A percentile compares a stretch with the other conserved stretches of the same genome.
Conservation (phyloP, 129 eudicot species). For the Solidago caesia region DNA sequence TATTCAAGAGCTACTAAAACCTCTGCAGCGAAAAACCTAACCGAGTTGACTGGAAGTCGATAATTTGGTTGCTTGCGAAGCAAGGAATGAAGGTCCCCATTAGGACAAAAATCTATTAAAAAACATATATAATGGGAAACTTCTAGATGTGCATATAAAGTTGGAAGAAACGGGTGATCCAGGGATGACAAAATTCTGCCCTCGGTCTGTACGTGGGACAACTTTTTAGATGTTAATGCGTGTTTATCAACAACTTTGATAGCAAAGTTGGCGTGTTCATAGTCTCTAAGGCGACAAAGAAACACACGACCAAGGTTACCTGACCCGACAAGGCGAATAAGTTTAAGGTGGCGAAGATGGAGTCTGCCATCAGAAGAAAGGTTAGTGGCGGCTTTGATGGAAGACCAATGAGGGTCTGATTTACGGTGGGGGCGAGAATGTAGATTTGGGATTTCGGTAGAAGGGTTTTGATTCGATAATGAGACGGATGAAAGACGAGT, state of each 20-base stretch:
- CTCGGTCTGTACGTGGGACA: slow-evolving; percentile 68
- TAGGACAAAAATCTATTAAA: slow-evolving; percentile 73
- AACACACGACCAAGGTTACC: slow-evolving; percentile 93
- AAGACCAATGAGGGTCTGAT: slow-evolving; percentile 67
- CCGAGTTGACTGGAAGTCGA: slow-evolving; percentile 54
- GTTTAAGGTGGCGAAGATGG: slow-evolving; percentile 92
- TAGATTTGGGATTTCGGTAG: slow-evolving; percentile 39
- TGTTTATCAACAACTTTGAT: slow-evolving; percentile 76
- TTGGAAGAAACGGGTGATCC: slow-evolving; percentile 87
- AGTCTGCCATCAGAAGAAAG: slow-evolving; percentile 70
- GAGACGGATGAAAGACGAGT: slow-evolving; percentile 47
- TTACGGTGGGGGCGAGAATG: slow-evolving; percentile 64
- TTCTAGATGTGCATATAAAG: slow-evolving; percentile 78
- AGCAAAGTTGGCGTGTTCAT: slow-evolving; percentile 73
- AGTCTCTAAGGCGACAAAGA: slow-evolving; percentile 75
- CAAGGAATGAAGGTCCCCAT: slow-evolving; percentile 72
- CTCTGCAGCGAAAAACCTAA: slow-evolving; percentile 66
- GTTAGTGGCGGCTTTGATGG: slow-evolving; percentile 62
- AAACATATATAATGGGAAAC: slow-evolving; percentile 79
- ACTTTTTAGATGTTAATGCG: slow-evolving; percentile 48
- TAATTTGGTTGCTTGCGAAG: slow-evolving; percentile 63
- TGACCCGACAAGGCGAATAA: slow-evolving; percentile 70
- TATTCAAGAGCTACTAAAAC: slow-evolving; percentile 74
- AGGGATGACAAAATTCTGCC: slow-evolving; percentile 60
- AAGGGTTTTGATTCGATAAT: slow-evolving; percentile 20